phyloP scores from a whole-genome alignment of 2,329 filamentous ascomycete species.

The Xenosphaeropsis pyriputrescens region DNA sequence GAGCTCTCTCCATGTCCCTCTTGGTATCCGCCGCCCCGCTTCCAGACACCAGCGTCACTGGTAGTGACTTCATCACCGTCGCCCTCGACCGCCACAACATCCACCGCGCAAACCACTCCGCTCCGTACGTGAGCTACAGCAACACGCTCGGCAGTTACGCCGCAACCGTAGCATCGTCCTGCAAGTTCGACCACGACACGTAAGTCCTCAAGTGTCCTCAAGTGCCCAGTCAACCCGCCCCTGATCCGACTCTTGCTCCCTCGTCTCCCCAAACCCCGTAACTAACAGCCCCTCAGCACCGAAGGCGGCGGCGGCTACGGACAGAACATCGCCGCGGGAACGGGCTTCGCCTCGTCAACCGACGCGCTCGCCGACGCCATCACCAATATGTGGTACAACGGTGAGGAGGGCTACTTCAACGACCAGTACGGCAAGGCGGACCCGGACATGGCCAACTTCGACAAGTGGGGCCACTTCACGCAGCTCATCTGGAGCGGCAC shows the following conservation, averaged over 20 bases:
- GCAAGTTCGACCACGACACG: conserved; percentile 61
- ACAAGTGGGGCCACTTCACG: conserved; percentile 57
- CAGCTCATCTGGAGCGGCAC: conserved; percentile 56
- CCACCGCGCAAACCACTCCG: conserved; percentile 70
- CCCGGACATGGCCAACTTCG: conserved; percentile 47
- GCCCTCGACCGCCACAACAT: conserved; percentile 66
- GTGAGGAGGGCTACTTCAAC: conserved; percentile 46
- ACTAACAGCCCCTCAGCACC: conserved; percentile 26
- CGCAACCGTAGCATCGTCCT: conserved; percentile 42
- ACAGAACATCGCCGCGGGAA: conserved; percentile 70
- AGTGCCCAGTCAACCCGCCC: no score
- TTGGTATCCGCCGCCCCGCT: no score
- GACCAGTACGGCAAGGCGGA: conserved; percentile 40
- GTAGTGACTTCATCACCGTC: conserved; percentile 5
- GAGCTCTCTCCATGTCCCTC: no score
- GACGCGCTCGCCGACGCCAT: conserved; percentile 49
- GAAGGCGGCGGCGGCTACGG: conserved; percentile 53
- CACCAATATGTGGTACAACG: conserved; percentile 77
- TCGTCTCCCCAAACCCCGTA: no score
- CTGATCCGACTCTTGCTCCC: no score
- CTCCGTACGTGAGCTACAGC: conserved; percentile 48
- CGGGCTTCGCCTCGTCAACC: conserved; percentile 29
- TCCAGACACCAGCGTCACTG: no score
- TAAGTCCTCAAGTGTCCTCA: conserved; percentile 31
- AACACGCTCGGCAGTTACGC: conserved; percentile 46